phyloP scores from a whole-genome alignment of 352 stramenopile genomes.

The Globisporangium nunn region DNA sequence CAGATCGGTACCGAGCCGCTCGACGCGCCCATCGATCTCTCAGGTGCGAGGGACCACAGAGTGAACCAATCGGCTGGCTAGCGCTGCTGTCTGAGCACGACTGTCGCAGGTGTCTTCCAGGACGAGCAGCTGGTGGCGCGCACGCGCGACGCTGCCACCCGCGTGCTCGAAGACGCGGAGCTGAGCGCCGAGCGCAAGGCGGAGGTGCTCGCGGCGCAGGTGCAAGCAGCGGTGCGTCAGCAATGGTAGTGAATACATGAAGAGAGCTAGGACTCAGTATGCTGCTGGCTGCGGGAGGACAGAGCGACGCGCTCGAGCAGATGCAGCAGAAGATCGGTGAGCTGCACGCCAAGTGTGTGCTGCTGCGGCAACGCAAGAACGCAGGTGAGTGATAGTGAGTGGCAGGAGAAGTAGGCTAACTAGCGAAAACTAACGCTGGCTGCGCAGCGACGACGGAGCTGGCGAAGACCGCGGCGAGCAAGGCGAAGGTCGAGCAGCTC shows the following conservation, averaged over 20 bases:
- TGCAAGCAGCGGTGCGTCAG: constrained; percentile 39
- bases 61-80: too few relatives aligned
- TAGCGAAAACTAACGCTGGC: neutral
- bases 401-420: neutral
- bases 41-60: constrained; percentile 15
- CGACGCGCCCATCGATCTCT: constrained; percentile 62
- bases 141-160: constrained; percentile 24
- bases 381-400: constrained; percentile 19
- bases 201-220: constrained; percentile 20
- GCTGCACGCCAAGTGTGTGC: constrained; percentile 70
- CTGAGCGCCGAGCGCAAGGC: constrained; percentile 44
- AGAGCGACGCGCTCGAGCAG: constrained; percentile 50
- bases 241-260: neutral
- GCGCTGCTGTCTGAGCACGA: too few relatives aligned
- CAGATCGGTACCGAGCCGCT: constrained; percentile 71
- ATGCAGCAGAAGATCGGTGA: constrained; percentile 82
- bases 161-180: constrained; percentile 28
- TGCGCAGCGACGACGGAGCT: constrained; percentile 51
- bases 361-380: constrained; percentile 73
- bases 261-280: neutral
- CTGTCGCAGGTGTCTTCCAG: constrained; percentile 44
- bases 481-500: constrained; percentile 75
- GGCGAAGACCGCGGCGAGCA: constrained; percentile 53
- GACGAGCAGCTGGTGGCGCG: constrained; percentile 40
- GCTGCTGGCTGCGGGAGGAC: neutral